Base-by-base conservation (phyloP, 331 rosid species). In the Stylosanthes scabra region DNA sequence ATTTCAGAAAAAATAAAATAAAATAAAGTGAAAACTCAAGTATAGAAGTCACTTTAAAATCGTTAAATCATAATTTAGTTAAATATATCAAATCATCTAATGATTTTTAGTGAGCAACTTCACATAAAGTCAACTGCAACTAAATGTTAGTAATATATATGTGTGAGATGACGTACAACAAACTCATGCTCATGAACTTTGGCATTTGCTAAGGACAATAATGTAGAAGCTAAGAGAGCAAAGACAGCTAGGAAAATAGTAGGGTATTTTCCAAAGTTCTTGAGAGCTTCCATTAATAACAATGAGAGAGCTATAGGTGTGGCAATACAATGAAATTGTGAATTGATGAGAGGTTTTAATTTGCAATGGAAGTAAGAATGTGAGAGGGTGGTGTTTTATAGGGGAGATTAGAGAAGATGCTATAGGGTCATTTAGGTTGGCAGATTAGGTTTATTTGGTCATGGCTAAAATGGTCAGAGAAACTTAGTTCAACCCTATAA, bases 131-230 rank as follows among this genome's bases (percentile, higher is more conserved):
- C 25, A 1, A 20, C 25, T 20, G 25, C 25, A 20, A 20, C 1
- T 20, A 20, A 20, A 20, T 1, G 25, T 20, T 20, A 20, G 25
- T 20, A 20, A 1, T 20, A 20, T 20, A 20, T 20, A 20, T 20
- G 25, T n/a, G n/a, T n/a, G 37, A 76, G 58, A 39, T 7, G 67
- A 66, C 93, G 27, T 83, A 92, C 97, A 13, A 90, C 86, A 77
- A 92, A 92, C 52, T 86, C 81, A 25, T 92, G 97, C 59, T 85
- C 31, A 2, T 85, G 92, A 70, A 69, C 56, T 65, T 68, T 85
- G 61, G 89, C 84, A 60, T 75, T 68, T 58, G 88, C 88, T 12
- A 57, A 81, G 70, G 84, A 80, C 74, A 81, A 80, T 71, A 81
- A 56, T 55, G 83, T 78, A 9, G 80, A 80, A 72, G 82, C 84